phyloP scores from a whole-genome alignment of 2,329 filamentous ascomycete genomes.

The Emmonsiellopsis sp. region DNA sequence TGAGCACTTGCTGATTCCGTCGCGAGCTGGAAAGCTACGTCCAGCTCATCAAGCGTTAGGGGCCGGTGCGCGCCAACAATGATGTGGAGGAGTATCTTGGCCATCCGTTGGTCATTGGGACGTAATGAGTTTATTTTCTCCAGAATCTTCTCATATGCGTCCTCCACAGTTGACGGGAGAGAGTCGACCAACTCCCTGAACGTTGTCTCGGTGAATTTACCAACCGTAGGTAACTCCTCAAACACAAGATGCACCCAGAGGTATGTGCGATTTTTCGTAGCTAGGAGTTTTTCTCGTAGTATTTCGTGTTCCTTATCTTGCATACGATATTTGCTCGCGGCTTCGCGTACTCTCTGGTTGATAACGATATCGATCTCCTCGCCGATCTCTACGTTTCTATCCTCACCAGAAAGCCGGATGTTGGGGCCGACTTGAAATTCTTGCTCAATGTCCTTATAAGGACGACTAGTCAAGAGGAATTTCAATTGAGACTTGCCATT shows the following conservation, averaged over 20 bases:
- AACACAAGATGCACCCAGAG: conserved; percentile 28
- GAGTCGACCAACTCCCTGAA: neutral
- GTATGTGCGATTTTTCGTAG: conserved; percentile 28
- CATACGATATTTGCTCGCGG: conserved; percentile 7
- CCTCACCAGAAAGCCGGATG: conserved; percentile 15
- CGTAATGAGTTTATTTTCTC: neutral
- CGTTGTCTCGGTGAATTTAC: neutral
- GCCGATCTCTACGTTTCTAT: conserved; percentile 10
- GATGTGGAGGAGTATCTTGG: neutral
- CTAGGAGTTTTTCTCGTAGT: conserved; percentile 19
- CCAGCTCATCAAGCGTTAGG: neutral
- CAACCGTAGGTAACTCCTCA: conserved; percentile 13
- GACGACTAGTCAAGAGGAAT: conserved; percentile 25
- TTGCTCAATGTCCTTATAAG: conserved; percentile 13
- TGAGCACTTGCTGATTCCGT: neutral
- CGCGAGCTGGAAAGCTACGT: neutral
- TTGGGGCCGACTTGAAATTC: conserved; percentile 11
- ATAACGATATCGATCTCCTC: conserved; percentile 20
- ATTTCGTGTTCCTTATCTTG: conserved; percentile 10
- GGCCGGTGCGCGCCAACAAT: neutral
- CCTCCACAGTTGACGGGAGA: neutral
- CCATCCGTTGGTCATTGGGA: neutral
- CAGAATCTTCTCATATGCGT: conserved; percentile 1
- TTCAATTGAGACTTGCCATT: conserved; percentile 19
- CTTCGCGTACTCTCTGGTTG: conserved; percentile 9